Base-by-base conservation (phyloP, 2,329 filamentous ascomycete genomes). In the Calonectria hongkongensis region DNA sequence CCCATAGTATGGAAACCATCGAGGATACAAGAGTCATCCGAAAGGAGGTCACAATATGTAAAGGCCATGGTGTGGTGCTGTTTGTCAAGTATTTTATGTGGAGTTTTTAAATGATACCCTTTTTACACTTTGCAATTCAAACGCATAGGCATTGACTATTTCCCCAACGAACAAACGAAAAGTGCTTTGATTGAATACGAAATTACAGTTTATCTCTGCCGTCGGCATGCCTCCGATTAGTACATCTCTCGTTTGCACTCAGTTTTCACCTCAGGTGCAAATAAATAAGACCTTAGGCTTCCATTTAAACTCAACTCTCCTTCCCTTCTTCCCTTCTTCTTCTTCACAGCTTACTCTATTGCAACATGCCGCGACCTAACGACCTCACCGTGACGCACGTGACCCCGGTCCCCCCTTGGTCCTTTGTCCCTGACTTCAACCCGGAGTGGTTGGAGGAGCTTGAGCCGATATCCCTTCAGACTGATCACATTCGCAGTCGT, bases 41-140 rank as follows among this genome's bases (percentile, higher is more conserved):
- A 41, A 58, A 41, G 25, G 54, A 58, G 21, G n/a, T 58, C 54
- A 21, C 54, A 27, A 27, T 39, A 27, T 39, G 54, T 41, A 27
- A 41, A 58, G n/a, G 54, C 33, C 33, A 58, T n/a, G 50, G 13
- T 25, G 54, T 58, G 51, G 33, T 30, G 9, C 36, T 33, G n/a
- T 58, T 41, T 45, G 56, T 65, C n/a, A 69, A 69, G 43, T 36
- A 63, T 28, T 74, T 62, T 64, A 70, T 60, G 48, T 58, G 58
- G 67, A 54, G 27, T 58, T 72, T 75, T 48, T 58, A 25, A 72
- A 77, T 77, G 76, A 78, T 78, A 78, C 76, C 76, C 76, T 74
- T 68, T 77, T 74, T 21, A 21, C 21, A 21, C 21, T 21, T 21
- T 21, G 21, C 21, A 21, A 21, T 21, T 13, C 54, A 58, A 58